phyloP scores from a whole-genome alignment of 1,284 basidiomycete species.

The Ustilago loliicola region DNA sequence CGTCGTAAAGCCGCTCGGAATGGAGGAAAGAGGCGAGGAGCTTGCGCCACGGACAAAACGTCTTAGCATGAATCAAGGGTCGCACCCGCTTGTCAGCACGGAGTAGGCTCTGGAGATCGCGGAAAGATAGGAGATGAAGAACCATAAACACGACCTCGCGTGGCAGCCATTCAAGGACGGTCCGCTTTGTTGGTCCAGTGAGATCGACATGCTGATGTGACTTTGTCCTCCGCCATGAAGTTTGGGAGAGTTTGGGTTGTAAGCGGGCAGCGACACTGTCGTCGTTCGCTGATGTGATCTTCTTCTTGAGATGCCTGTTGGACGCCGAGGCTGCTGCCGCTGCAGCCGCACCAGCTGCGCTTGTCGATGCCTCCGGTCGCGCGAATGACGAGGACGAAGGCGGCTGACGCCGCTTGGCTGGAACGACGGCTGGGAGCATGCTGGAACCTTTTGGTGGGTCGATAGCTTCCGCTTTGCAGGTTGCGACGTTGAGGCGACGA shows the following conservation, averaged over 20 bases:
- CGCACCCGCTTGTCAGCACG: constrained; percentile 55
- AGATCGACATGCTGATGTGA: constrained; percentile 49
- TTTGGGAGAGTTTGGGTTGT: constrained; percentile 44
- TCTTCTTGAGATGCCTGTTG: constrained; percentile 30
- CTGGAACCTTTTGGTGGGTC: background rate
- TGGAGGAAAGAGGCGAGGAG: constrained; percentile 38
- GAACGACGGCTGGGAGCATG: constrained; percentile 13
- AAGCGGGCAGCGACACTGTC: constrained; percentile 37
- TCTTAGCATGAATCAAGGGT: constrained; percentile 48
- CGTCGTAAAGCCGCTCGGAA: constrained; percentile 44
- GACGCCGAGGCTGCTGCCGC: background rate
- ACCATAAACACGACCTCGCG: constrained; percentile 57
- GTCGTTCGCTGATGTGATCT: constrained; percentile 34
- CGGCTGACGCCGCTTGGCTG: constrained; percentile 38
- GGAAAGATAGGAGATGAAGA: constrained; percentile 51
- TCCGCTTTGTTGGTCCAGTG: constrained; percentile 44
- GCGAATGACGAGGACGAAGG: constrained; percentile 21
- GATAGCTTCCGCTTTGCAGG: constrained; percentile 1
- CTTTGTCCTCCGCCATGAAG: constrained; percentile 44
- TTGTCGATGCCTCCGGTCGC: constrained; percentile 22
- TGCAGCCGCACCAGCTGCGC: constrained; percentile 4
- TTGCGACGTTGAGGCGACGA: background rate
- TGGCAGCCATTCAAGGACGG: constrained; percentile 62
- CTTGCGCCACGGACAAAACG: constrained; percentile 60
- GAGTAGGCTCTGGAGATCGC: constrained; percentile 46